These are phyloP conservation scores for Russula vinacea DNA, from an alignment of 768 basidiomycete genomes.

Conservation along the genomic window DNA sequence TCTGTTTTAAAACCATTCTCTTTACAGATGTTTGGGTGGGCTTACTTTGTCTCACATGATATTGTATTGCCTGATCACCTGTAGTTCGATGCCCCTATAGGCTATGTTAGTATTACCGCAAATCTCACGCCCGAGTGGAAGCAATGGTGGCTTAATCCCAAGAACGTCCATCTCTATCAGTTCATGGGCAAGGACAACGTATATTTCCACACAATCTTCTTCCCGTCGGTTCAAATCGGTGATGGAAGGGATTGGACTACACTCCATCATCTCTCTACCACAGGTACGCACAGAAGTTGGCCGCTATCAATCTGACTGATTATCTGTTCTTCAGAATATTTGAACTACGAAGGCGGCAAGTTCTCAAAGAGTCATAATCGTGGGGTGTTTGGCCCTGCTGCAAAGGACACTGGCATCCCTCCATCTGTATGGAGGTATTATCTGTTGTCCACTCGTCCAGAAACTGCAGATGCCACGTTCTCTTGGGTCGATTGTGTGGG, in stretches of 20 bases:
- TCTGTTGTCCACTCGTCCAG: slow-evolving; percentile 86
- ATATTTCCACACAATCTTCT: slow-evolving; percentile 97
- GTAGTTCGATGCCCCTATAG: slow-evolving; percentile 94
- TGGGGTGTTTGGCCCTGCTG: slow-evolving; percentile 94
- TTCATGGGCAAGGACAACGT: slow-evolving; percentile 99
- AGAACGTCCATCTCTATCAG: slow-evolving; percentile 88
- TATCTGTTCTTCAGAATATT: slow-evolving; percentile 60
- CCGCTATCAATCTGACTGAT: not conserved
- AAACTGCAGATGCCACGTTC: slow-evolving; percentile 93
- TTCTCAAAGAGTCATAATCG: slow-evolving; percentile 97
- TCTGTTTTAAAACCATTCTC: slow-evolving; percentile 4
- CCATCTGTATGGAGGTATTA: slow-evolving; percentile 97
- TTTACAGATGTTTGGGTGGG: slow-evolving; percentile 86
- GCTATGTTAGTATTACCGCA: slow-evolving; percentile 96
- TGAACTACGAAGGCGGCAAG: slow-evolving; percentile 98
- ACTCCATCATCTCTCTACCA: slow-evolving; percentile 91
- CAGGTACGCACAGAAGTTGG: slow-evolving; percentile 55
- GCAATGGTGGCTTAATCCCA: slow-evolving; percentile 93
- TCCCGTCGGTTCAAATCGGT: slow-evolving; percentile 83
- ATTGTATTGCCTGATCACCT: not conserved
- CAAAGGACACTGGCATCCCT: slow-evolving; percentile 89
- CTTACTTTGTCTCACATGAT: slow-evolving; percentile 22
- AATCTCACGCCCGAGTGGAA: slow-evolving; percentile 93
- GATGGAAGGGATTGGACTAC: slow-evolving; percentile 92
- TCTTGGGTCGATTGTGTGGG: slow-evolving; percentile 92